phyloP scores from a whole-genome alignment of 176 grass and related monocot species.

The Stipa capillata region DNA sequence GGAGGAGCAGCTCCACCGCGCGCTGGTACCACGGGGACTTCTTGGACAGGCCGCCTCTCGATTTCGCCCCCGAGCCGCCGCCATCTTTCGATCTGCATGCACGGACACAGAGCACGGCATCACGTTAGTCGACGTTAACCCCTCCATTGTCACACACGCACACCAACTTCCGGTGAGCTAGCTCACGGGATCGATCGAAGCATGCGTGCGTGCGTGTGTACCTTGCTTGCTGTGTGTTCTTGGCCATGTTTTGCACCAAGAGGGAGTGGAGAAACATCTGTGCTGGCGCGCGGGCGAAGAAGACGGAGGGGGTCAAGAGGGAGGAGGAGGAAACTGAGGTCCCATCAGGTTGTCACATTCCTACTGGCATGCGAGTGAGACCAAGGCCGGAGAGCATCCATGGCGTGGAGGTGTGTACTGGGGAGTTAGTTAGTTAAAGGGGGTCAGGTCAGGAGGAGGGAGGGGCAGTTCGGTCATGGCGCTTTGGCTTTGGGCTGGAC shows the following conservation, averaged over 20 bases:
- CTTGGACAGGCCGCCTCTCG: slow-evolving; percentile 14
- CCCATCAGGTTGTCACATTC: slow-evolving; percentile 20
- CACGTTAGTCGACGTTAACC: not conserved
- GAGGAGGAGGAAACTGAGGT: not conserved
- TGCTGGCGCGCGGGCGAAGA: not conserved
- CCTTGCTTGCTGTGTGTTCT: slow-evolving; percentile 44
- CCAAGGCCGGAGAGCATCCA: not conserved
- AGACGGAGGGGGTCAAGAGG: not conserved
- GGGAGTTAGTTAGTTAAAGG: slow-evolving; percentile 7
- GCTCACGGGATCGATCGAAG: not conserved
- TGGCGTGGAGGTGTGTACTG: slow-evolving; percentile 10
- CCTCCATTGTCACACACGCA: not conserved
- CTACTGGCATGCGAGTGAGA: not conserved
- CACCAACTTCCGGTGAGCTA: not conserved
- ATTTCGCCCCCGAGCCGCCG: not conserved
- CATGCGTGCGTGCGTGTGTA: not conserved
- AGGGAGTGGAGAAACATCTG: slow-evolving; percentile 49
- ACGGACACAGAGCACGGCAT: not conserved
- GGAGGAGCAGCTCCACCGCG: slow-evolving; percentile 46
- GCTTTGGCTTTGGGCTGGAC: not conserved
- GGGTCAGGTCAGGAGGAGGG: not conserved
- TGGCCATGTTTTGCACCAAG: slow-evolving; percentile 50
- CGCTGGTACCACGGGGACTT: slow-evolving; percentile 75
- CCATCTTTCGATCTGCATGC: slow-evolving; percentile 20
- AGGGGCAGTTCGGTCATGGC: slow-evolving; percentile 35